Conservation (phyloP, 345 rosid genomes). For the Eucalyptus cladocalyx region DNA sequence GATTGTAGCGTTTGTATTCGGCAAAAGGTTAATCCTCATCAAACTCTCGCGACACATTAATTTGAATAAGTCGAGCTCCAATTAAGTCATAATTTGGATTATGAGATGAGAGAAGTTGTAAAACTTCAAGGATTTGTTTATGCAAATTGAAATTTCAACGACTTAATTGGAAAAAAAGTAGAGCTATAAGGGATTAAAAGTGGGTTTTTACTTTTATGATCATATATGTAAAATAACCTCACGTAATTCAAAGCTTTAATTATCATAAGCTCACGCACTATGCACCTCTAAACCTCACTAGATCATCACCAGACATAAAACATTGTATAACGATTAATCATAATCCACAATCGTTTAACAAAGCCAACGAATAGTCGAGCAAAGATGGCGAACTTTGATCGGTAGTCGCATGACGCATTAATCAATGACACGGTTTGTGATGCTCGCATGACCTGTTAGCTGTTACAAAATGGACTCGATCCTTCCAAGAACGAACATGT, state of each 20-base stretch:
- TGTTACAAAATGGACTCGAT: not conserved
- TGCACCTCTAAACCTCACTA: not conserved
- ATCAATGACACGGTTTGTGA: not conserved
- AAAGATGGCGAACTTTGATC: not conserved
- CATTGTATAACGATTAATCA: not conserved
- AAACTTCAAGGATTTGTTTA: not conserved
- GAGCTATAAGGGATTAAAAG: not conserved
- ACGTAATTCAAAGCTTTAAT: not conserved
- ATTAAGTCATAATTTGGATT: not conserved
- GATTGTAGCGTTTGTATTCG: no score
- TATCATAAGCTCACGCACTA: not conserved
- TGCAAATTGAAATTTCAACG: not conserved
- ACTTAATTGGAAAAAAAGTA: not conserved
- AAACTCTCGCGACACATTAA: not conserved
- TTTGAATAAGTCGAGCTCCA: no score
- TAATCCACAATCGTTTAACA: fast-evolving
- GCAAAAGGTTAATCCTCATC: not conserved
- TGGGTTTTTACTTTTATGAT: not conserved
- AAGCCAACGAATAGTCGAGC: not conserved
- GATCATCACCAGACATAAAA: not conserved
- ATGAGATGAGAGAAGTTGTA: not conserved
- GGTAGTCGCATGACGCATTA: not conserved
- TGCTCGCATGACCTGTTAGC: not conserved
- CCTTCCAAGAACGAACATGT: not conserved
- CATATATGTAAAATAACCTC: not conserved